phyloP scores from a whole-genome alignment of 306 rosid genomes.

The Pyrus pyrifolia region DNA sequence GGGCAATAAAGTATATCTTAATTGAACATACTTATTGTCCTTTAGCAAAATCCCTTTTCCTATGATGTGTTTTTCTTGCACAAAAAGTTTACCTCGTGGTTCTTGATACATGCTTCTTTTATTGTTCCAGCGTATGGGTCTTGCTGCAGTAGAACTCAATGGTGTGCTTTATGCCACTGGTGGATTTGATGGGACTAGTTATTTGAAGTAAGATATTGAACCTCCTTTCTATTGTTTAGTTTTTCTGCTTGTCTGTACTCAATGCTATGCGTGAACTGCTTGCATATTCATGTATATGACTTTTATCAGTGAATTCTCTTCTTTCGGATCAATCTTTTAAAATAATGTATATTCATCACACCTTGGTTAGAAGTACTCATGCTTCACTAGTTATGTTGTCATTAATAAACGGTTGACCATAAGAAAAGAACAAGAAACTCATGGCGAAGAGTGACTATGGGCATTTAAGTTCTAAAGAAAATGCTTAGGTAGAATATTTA shows the following conservation, averaged over 20 bases:
- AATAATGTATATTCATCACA: too few species aligned
- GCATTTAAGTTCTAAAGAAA: too few species aligned
- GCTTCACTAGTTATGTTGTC: too few species aligned
- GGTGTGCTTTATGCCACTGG: constrained; percentile 49
- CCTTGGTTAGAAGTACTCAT: too few species aligned
- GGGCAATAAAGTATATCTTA: background rate
- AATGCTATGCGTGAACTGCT: background rate
- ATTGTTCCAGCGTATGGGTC: background rate
- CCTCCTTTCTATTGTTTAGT: constrained; percentile 1
- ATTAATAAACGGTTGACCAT: too few species aligned
- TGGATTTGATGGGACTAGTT: constrained; percentile 43
- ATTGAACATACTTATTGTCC: background rate
- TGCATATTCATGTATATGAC: background rate
- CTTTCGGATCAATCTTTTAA: too few species aligned
- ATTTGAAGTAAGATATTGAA: constrained; percentile 47
- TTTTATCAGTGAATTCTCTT: too few species aligned
- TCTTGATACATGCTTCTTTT: background rate
- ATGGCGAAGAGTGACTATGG: too few species aligned
- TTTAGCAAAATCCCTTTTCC: background rate
- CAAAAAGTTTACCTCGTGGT: background rate
- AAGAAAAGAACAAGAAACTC: too few species aligned
- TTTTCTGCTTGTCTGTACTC: background rate
- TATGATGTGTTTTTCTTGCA: background rate
- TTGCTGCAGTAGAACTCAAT: constrained; percentile 37
- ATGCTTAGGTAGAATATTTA: too few species aligned